A percentile compares a stretch with the other conserved stretches of the same genome.
phyloP scores from a whole-genome alignment of 352 stramenopile species.

The Phytophthora idaei region DNA sequence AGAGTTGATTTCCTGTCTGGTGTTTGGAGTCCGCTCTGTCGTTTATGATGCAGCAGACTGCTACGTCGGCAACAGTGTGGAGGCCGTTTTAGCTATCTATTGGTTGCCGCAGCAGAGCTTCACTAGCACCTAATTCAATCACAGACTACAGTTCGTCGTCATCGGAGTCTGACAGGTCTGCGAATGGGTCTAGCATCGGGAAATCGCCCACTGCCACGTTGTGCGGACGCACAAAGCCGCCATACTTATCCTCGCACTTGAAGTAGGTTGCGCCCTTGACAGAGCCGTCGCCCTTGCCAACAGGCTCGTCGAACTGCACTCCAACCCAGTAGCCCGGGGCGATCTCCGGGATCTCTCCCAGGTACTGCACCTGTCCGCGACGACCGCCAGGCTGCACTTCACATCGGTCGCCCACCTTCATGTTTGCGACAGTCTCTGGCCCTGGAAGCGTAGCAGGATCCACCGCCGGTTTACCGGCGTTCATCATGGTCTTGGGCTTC shows the following conservation, averaged over 20 bases:
- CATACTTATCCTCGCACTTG: constrained; percentile 90
- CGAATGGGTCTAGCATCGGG: constrained; percentile 82
- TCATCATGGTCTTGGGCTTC: constrained; percentile 89
- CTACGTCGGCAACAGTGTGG: not conserved
- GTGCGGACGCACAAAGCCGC: constrained; percentile 93
- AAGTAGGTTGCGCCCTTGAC: constrained; percentile 95
- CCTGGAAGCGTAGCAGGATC: constrained; percentile 58
- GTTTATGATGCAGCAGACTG: constrained; percentile 8
- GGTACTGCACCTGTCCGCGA: constrained; percentile 91
- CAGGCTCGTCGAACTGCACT: constrained; percentile 97
- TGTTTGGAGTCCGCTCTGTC: constrained; percentile 23
- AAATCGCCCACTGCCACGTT: constrained; percentile 96
- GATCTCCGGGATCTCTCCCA: constrained; percentile 94
- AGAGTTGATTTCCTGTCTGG: constrained; percentile 42
- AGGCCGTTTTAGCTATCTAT: not conserved
- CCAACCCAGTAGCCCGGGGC: constrained; percentile 93
- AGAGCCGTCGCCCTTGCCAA: constrained; percentile 93
- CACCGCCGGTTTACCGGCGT: constrained; percentile 32
- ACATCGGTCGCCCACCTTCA: constrained; percentile 95
- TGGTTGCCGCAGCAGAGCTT: not conserved
- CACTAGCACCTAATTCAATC: not conserved
- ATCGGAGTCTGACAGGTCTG: constrained; percentile 77
- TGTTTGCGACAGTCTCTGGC: constrained; percentile 75
- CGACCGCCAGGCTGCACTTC: constrained; percentile 96
- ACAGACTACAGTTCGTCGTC: constrained; percentile 75